phyloP scores from a whole-genome alignment of 2,329 filamentous ascomycete genomes.

The Alternaria brassicicola region DNA sequence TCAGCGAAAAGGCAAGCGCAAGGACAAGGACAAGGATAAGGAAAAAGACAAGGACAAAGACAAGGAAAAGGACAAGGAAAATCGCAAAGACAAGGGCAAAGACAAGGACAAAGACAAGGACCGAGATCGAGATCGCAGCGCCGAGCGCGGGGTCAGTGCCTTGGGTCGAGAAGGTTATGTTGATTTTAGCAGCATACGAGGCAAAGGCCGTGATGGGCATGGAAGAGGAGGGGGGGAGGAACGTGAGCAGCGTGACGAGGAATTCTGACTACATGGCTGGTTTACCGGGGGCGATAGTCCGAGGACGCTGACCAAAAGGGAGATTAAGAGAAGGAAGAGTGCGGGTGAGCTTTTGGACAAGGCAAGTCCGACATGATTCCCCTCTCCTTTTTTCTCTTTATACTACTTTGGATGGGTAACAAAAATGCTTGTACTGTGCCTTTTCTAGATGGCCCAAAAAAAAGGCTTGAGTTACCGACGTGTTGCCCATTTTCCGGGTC shows the following conservation, averaged over 20 bases:
- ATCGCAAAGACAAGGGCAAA: constrained; percentile 20
- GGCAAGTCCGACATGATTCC: constrained; percentile 1
- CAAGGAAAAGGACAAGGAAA: constrained; percentile 23
- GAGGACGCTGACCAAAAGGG: constrained; percentile 19
- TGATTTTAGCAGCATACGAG: neutral
- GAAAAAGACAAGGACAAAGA: constrained; percentile 28
- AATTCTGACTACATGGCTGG: constrained; percentile 48
- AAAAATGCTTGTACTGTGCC: too few species aligned
- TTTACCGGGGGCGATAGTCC: constrained; percentile 34
- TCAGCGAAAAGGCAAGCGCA: constrained; percentile 44
- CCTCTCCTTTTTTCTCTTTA: neutral
- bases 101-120: constrained; percentile 21
- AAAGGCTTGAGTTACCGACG: too few species aligned
- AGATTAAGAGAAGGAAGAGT: constrained; percentile 40
- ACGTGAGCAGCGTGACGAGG: constrained; percentile 23
- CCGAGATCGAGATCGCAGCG: constrained; percentile 1
- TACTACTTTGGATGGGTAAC: neutral
- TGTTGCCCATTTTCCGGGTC: neutral
- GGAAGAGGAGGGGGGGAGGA: neutral
- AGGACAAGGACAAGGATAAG: constrained; percentile 36
- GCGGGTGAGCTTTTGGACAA: constrained; percentile 36
- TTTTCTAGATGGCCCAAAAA: too few species aligned
- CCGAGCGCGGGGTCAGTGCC: constrained; percentile 24
- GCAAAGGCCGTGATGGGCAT: neutral
- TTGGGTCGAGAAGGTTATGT: constrained; percentile 26